Conservation (phyloP, 2,329 filamentous ascomycete genomes). For the Aspergillus bombycis region DNA sequence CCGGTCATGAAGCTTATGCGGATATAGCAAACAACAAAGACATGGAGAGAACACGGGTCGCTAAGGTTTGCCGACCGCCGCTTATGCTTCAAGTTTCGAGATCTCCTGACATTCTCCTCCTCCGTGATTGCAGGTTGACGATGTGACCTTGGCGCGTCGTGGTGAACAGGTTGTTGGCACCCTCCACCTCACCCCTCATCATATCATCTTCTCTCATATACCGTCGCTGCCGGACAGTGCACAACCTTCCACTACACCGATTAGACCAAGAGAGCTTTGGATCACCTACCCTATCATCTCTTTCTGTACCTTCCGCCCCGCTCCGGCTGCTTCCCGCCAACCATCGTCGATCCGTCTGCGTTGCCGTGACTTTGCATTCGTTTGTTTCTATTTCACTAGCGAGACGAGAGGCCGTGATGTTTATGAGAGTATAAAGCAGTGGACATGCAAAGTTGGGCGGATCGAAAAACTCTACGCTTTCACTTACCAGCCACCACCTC, state of each 20-base stretch:
- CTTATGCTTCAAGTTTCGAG: constrained; percentile 5
- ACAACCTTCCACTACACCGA: constrained; percentile 43
- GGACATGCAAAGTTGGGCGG: constrained; percentile 79
- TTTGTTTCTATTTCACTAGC: constrained; percentile 83
- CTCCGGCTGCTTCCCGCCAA: constrained; percentile 68
- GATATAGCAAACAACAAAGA: constrained; percentile 35
- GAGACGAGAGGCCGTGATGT: constrained; percentile 77
- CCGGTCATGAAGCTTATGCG: constrained; percentile 37
- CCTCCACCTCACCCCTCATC: constrained; percentile 65
- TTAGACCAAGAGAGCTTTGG: constrained; percentile 74
- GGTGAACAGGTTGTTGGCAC: constrained; percentile 61
- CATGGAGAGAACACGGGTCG: constrained; percentile 51
- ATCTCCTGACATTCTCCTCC: neutral
- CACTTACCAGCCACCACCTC: constrained; percentile 72
- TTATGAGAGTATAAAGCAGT: constrained; percentile 80
- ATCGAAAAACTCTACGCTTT: constrained; percentile 94
- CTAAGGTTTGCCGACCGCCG: constrained; percentile 39
- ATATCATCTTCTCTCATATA: constrained; percentile 65
- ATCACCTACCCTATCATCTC: constrained; percentile 92
- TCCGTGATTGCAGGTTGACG: constrained; percentile 46
- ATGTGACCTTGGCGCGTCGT: constrained; percentile 62
- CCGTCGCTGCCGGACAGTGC: constrained; percentile 47
- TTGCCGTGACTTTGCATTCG: constrained; percentile 90
- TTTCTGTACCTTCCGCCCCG: constrained; percentile 76
- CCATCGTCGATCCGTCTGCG: constrained; percentile 83